Percentiles rank a stretch among this genome's conserved stretches.
These are phyloP conservation scores for Cinchona pubescens DNA, from an alignment of 257 asterid genomes.

Conservation along the genomic window DNA sequence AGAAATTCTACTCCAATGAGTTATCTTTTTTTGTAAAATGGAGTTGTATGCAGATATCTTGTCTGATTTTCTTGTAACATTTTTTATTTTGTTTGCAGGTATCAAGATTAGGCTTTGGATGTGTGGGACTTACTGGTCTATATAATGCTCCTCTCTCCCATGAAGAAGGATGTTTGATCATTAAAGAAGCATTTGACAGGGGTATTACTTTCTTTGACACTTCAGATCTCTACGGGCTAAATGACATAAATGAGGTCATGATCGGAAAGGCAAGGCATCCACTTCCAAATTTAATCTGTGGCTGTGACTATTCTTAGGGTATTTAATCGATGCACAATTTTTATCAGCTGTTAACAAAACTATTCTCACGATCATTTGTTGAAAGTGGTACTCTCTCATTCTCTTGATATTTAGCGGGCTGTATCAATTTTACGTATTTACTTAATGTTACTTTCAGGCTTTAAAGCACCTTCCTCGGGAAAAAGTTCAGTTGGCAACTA, in stretches of 20 bases:
- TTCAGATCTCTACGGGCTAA: slow-evolving; percentile 37
- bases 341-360: too few species aligned
- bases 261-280: slow-evolving; percentile 43
- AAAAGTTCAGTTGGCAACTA: slow-evolving; percentile 34
- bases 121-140: slow-evolving; percentile 47
- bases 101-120: slow-evolving; percentile 51
- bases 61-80: too few species aligned
- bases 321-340: too few species aligned
- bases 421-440: too few species aligned
- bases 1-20: too few species aligned
- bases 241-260: slow-evolving; percentile 44
- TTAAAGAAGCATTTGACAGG: slow-evolving; percentile 39
- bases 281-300: not conserved
- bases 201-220: slow-evolving; percentile 58
- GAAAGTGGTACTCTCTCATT: too few species aligned
- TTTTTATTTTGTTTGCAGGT: slow-evolving; percentile 25
- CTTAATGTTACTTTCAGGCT: slow-evolving; percentile 24
- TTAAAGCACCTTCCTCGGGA: slow-evolving; percentile 34
- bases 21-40: too few species aligned
- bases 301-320: too few species aligned
- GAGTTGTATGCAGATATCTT: too few species aligned
- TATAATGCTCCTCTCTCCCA: slow-evolving; percentile 50
- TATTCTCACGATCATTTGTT: too few species aligned
- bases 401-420: too few species aligned
- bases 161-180: slow-evolving; percentile 39